phyloP scores from a whole-genome alignment of 805 yeast genomes.

The Candida andamanensis region DNA sequence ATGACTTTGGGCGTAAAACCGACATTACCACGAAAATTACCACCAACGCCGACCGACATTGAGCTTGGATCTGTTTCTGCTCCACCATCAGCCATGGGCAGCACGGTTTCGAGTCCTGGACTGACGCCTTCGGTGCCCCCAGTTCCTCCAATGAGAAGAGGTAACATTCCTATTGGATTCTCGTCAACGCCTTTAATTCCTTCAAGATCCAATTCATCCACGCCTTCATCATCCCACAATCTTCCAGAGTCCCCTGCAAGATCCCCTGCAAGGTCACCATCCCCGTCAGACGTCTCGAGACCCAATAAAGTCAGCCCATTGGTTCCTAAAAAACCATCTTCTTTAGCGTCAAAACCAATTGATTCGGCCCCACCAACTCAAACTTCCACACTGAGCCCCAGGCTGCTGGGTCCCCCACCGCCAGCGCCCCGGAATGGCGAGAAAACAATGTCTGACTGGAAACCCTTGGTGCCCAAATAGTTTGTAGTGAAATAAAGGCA shows the following conservation, averaged over 20 bases:
- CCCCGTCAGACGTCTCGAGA: conserved; percentile 3
- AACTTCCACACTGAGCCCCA: no score
- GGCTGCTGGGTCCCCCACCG: conserved; percentile 13
- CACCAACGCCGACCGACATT: conserved; percentile 12
- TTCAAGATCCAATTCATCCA: conserved; percentile 25
- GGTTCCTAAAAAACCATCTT: conserved; percentile 32
- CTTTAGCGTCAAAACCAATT: no score
- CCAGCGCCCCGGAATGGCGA: conserved; percentile 12
- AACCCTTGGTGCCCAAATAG: conserved; percentile 46
- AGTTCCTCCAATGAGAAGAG: conserved; percentile 8
- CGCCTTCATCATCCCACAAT: conserved; percentile 17
- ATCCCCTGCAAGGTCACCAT: conserved; percentile 12
- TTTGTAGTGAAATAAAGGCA: no score
- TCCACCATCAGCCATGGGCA: not conserved
- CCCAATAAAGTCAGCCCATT: conserved; percentile 19
- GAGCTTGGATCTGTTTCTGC: conserved; percentile 2
- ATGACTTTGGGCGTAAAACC: no score
- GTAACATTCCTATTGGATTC: conserved; percentile 29
- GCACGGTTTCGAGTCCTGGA: no score
- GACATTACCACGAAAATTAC: conserved; percentile 12
- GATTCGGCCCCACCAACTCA: no score
- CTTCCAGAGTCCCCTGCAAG: conserved; percentile 20
- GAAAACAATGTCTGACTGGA: conserved; percentile 43
- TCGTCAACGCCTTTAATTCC: conserved; percentile 37
- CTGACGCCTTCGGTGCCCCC: conserved; percentile 10